A percentile compares a stretch with the other conserved stretches of the same genome.
These are phyloP conservation scores for Phytophthora syringae DNA, from an alignment of 352 stramenopile genomes.

Conservation along the genomic window DNA sequence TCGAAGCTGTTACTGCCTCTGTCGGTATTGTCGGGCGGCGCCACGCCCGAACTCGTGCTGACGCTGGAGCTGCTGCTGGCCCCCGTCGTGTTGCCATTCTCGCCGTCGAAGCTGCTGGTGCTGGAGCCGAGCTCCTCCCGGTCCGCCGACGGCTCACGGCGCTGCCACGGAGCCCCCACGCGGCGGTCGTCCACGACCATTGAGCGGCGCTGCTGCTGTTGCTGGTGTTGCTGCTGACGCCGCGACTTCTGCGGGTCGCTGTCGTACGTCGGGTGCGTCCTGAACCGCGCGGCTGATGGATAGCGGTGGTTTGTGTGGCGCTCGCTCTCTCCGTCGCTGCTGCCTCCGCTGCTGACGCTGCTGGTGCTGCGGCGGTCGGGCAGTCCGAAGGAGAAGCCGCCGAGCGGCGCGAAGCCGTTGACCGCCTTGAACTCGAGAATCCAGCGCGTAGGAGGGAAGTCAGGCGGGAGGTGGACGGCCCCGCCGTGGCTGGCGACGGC, in stretches of 20 bases:
- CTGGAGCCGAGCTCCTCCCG: conserved; percentile 21
- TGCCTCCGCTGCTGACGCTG: too few species aligned
- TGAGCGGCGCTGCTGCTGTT: conserved; percentile 28
- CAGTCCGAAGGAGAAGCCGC: conserved; percentile 11
- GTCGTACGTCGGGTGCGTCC: background rate
- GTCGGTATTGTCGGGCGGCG: background rate
- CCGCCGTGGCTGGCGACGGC: conserved; percentile 48
- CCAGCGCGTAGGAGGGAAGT: conserved; percentile 57
- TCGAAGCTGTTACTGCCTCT: conserved; percentile 3
- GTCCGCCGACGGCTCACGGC: background rate
- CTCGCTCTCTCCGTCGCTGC: conserved; percentile 18
- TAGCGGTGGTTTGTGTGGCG: too few species aligned
- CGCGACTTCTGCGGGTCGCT: conserved; percentile 15
- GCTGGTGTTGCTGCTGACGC: conserved; percentile 17
- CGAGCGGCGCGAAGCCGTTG: conserved; percentile 43
- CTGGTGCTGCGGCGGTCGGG: too few species aligned
- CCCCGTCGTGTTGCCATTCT: conserved; percentile 28
- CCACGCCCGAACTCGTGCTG: background rate
- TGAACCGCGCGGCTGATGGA: background rate
- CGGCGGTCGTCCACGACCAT: conserved; percentile 28
- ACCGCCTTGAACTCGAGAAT: conserved; percentile 54
- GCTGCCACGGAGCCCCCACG: background rate
- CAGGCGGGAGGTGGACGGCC: conserved; percentile 37
- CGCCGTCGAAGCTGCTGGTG: conserved; percentile 22
- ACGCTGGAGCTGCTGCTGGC: conserved; percentile 30